Conservation (phyloP, 2,329 filamentous ascomycete species). For the Furcasterigmium furcatum region DNA sequence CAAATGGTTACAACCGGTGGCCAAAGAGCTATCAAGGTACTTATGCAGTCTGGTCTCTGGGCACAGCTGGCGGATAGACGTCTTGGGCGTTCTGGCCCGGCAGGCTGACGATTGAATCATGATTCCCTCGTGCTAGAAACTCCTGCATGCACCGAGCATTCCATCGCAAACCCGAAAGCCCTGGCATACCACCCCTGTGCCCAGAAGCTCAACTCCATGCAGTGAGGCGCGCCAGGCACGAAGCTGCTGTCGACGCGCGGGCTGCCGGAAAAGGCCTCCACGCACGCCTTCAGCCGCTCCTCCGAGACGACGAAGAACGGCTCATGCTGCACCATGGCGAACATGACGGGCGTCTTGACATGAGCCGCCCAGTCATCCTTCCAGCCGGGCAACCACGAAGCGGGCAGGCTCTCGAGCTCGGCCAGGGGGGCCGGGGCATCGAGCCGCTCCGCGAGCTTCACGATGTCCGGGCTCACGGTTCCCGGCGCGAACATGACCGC, state of each 20-base stretch:
- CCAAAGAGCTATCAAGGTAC: no score
- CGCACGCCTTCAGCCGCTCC: constrained; percentile 12
- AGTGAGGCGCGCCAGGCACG: constrained; percentile 10
- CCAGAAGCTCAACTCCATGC: constrained; percentile 14
- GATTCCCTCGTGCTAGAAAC: no score
- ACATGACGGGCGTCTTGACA: constrained; percentile 13
- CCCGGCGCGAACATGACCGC: constrained; percentile 10
- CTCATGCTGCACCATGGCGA: constrained; percentile 15
- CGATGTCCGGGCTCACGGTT: constrained; percentile 11
- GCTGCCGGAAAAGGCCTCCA: constrained; percentile 11
- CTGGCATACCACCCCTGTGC: constrained; percentile 14
- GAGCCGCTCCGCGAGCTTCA: constrained; percentile 10
- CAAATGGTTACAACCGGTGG: no score
- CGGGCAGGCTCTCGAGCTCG: constrained; percentile 8
- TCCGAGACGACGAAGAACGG: constrained; percentile 11
- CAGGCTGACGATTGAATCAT: no score
- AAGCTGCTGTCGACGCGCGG: constrained; percentile 12
- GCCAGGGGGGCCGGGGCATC: constrained; percentile 9
- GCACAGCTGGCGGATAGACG: no score
- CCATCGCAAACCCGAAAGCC: constrained; percentile 14
- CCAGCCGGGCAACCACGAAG: constrained; percentile 9
- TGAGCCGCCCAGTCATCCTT: constrained; percentile 5
- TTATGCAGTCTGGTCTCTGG: no score
- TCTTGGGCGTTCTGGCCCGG: no score
- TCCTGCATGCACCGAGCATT: no score